Evolutionary conservation across 192 early-diverging fungal genomes (phyloP).

Genomic region (Podochytrium sp.): DNA sequence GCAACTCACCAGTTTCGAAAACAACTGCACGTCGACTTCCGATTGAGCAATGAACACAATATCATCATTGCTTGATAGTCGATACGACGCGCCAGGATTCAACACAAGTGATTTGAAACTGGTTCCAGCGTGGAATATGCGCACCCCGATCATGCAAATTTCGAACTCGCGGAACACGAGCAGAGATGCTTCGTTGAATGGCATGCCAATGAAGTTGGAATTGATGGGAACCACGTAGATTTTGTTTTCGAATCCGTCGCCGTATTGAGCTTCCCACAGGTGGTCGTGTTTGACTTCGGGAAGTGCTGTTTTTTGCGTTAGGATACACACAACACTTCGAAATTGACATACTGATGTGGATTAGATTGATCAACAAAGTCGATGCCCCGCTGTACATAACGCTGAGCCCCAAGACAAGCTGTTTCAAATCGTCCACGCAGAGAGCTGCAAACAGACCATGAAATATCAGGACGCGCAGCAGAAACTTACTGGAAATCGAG

Average conservation of each 20-base stretch:
- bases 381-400: conserved; percentile 49
- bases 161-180: conserved; percentile 45
- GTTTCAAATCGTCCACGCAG: conserved; percentile 48
- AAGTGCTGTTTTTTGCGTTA: conserved; percentile 41
- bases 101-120: background rate
- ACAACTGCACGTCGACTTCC: background rate
- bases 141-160: conserved; percentile 42
- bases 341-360: conserved; percentile 46
- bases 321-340: background rate
- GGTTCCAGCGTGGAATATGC: background rate
- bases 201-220: conserved; percentile 58
- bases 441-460: conserved; percentile 31
- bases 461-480: too few relatives aligned
- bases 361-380: conserved; percentile 66
- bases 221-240: conserved; percentile 58
- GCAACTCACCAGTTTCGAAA: background rate
- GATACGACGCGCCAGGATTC: conserved; percentile 65
- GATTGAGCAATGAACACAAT: conserved; percentile 58
- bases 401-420: conserved; percentile 36
- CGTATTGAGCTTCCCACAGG: conserved; percentile 72
- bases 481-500: too few relatives aligned
- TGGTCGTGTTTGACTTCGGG: conserved; percentile 52
- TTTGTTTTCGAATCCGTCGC: conserved; percentile 72
- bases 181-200: conserved; percentile 64
- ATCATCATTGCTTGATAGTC: conserved; percentile 48